Evolutionary conservation across 176 grass and related monocot species (phyloP).

Genomic region (Otatea glauca): DNA sequence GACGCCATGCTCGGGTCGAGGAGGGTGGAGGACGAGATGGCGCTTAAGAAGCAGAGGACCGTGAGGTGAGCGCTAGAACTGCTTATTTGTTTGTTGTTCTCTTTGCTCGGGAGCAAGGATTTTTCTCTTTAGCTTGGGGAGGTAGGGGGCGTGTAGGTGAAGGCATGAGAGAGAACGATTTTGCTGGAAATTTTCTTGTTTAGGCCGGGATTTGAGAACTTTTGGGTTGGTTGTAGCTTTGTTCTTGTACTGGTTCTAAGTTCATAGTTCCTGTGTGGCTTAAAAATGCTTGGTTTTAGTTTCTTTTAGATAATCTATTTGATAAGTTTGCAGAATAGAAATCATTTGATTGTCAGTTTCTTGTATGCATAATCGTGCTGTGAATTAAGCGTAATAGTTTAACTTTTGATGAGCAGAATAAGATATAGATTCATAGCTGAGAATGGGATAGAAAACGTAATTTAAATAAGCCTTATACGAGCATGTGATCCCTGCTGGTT

Average conservation of each 20-base stretch:
- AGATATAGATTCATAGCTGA: neutral
- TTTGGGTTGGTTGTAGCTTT: neutral
- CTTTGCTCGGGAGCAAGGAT: neutral
- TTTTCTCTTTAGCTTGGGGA: constrained; percentile 2
- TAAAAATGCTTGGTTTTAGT: neutral
- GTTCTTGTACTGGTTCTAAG: neutral
- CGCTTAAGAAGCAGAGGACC: constrained; percentile 66
- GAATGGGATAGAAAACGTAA: neutral
- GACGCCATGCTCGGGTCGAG: constrained; percentile 71
- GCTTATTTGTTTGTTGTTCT: neutral
- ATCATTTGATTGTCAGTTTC: too few relatives aligned
- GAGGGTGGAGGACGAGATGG: constrained; percentile 67
- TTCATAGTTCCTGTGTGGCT: neutral
- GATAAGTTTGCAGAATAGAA: neutral
- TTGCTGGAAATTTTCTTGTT: neutral
- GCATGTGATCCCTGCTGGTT: neutral
- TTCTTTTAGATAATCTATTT: neutral
- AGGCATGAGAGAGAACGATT: neutral
- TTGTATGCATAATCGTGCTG: too few relatives aligned
- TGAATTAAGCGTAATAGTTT: neutral
- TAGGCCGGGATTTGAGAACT: neutral
- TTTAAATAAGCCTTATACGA: neutral
- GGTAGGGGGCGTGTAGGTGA: neutral
- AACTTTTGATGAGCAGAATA: neutral
- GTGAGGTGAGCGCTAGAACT: constrained; percentile 66